Evolutionary conservation across 306 rosid species (phyloP).

Genomic region (Lupinus albus): DNA sequence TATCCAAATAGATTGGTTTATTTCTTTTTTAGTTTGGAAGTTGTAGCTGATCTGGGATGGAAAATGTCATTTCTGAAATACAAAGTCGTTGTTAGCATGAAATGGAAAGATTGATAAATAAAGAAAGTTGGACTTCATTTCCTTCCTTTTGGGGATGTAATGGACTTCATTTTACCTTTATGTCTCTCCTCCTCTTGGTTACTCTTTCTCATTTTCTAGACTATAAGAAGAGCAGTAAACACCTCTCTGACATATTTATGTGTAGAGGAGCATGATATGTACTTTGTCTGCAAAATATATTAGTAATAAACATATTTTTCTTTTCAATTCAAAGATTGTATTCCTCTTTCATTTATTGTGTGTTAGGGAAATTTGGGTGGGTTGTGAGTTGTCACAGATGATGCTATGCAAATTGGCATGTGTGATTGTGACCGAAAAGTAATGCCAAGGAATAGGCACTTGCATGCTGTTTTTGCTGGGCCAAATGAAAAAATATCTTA

Average conservation of each 20-base stretch:
- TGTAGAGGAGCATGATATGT: conserved; percentile 38
- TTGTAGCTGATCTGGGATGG: conserved; percentile 22
- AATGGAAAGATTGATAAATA: not conserved
- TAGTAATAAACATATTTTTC: no score
- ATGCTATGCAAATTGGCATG: not conserved
- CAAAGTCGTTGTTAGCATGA: conserved; percentile 7
- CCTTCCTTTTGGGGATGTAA: no score
- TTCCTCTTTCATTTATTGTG: conserved; percentile 12
- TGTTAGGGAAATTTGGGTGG: not conserved
- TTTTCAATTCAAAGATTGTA: not conserved
- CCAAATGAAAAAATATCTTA: no score
- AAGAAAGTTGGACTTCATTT: conserved; percentile 11
- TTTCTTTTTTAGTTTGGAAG: not conserved
- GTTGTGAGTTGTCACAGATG: not conserved
- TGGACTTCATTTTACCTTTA: no score
- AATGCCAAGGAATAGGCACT: no score
- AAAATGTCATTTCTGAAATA: not conserved
- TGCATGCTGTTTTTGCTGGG: no score
- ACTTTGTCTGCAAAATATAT: conserved; percentile 37
- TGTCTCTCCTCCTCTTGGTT: no score
- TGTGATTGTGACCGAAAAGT: no score
- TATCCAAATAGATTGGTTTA: conserved; percentile 53
- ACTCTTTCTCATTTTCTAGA: not conserved
- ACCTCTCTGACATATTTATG: conserved; percentile 45
- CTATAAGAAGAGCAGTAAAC: conserved; percentile 38